These are phyloP conservation scores for Coprinopsis sp. DNA, from an alignment of 768 basidiomycete species.

Conservation along the genomic window DNA sequence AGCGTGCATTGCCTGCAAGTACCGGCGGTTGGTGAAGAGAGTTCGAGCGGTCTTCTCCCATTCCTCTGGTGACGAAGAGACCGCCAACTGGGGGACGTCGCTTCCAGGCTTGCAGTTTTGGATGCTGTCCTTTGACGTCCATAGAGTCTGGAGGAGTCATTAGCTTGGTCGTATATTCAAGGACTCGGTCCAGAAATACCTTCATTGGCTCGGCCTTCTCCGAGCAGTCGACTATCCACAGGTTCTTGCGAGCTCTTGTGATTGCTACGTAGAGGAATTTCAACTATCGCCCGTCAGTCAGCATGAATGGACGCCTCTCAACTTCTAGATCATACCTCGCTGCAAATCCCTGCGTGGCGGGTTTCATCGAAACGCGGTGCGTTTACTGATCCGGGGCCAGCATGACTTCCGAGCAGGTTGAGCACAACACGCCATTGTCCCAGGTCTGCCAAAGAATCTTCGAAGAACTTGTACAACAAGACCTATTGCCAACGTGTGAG, in stretches of 20 bases:
- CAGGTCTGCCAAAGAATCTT: slow-evolving; percentile 48
- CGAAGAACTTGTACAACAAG: slow-evolving; percentile 70
- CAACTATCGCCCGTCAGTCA: slow-evolving; percentile 33
- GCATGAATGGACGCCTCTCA: background rate
- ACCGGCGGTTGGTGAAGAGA: slow-evolving; percentile 39
- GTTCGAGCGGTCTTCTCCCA: slow-evolving; percentile 32
- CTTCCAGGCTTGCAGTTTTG: slow-evolving; percentile 44
- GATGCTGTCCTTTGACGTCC: slow-evolving; percentile 43
- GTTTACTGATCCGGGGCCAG: slow-evolving; percentile 7
- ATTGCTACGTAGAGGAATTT: slow-evolving; percentile 70
- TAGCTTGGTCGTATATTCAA: background rate
- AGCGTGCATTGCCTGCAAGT: slow-evolving; percentile 41
- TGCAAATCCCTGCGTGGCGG: slow-evolving; percentile 52
- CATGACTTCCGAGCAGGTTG: slow-evolving; percentile 29
- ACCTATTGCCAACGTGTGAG: slow-evolving; percentile 39
- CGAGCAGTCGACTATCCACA: slow-evolving; percentile 68
- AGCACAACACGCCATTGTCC: slow-evolving; percentile 60
- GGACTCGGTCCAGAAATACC: slow-evolving; percentile 29
- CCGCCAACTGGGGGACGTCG: slow-evolving; percentile 51
- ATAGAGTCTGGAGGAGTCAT: slow-evolving; percentile 38
- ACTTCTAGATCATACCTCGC: slow-evolving; percentile 39
- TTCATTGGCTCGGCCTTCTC: slow-evolving; percentile 52
- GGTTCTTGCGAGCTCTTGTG: slow-evolving; percentile 61
- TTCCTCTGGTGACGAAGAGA: slow-evolving; percentile 42
- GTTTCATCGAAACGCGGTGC: slow-evolving; percentile 46